These are phyloP conservation scores for Mycena chlorophos DNA, from an alignment of 768 basidiomycete species.

Conservation along the genomic window DNA sequence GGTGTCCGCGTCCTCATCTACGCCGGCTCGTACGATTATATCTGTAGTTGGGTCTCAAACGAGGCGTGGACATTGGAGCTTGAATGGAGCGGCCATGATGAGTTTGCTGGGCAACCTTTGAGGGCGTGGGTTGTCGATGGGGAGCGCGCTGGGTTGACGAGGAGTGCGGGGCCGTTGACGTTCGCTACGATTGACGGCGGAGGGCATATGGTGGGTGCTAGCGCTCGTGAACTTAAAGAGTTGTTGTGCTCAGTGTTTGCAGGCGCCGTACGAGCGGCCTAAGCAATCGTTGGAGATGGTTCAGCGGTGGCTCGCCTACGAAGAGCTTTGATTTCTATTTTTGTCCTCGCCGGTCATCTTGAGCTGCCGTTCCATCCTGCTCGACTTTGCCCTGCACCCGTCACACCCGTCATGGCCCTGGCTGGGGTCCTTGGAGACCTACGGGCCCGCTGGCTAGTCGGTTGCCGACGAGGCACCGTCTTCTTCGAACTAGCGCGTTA, in stretches of 20 bases:
- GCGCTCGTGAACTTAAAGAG: background rate
- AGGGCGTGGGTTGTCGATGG: conserved; percentile 59
- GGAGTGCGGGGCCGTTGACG: conserved; percentile 52
- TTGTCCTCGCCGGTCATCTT: background rate
- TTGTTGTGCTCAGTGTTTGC: background rate
- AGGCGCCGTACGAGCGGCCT: conserved; percentile 49
- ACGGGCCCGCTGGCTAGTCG: no score
- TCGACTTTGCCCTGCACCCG: background rate
- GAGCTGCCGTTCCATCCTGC: background rate
- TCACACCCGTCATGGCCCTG: no score
- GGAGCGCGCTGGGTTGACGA: conserved; percentile 49
- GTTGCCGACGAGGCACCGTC: no score
- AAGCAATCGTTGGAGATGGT: conserved; percentile 51
- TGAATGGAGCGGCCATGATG: conserved; percentile 59
- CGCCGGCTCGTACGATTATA: conserved; percentile 56
- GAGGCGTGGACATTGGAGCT: conserved; percentile 58
- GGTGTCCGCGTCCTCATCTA: conserved; percentile 54
- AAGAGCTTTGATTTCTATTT: conserved; percentile 2
- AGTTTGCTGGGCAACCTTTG: conserved; percentile 44
- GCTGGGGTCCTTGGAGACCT: no score
- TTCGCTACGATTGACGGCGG: conserved; percentile 66
- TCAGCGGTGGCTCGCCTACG: conserved; percentile 46
- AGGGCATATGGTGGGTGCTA: conserved; percentile 76
- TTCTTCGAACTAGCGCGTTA: no score
- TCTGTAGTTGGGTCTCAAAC: conserved; percentile 67